These are phyloP conservation scores for Leucogyrophana mollusca DNA, from an alignment of 768 basidiomycete species.

Conservation along the genomic window DNA sequence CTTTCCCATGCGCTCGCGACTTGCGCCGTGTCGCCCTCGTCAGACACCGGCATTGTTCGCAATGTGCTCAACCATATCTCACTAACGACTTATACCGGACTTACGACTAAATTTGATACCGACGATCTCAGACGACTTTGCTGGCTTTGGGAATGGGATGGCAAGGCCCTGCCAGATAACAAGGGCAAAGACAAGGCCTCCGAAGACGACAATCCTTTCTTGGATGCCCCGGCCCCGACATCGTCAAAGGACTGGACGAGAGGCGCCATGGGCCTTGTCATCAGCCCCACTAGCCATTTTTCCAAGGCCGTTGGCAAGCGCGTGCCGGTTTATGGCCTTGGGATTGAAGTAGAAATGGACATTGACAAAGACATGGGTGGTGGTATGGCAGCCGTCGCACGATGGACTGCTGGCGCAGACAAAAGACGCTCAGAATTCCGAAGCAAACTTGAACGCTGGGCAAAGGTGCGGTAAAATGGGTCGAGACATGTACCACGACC, in stretches of 20 bases:
- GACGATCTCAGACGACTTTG: conserved; percentile 75
- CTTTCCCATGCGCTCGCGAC: conserved; percentile 84
- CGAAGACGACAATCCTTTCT: conserved; percentile 74
- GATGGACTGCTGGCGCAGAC: conserved; percentile 77
- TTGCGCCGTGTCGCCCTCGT: conserved; percentile 71
- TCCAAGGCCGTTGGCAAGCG: conserved; percentile 65
- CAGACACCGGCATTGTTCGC: conserved; percentile 72
- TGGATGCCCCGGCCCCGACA: conserved; percentile 39
- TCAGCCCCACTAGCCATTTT: conserved; percentile 72
- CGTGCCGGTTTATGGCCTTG: conserved; percentile 79
- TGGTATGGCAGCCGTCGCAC: conserved; percentile 88
- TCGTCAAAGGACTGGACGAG: conserved; percentile 70
- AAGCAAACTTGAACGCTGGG: conserved; percentile 64
- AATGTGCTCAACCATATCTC: conserved; percentile 81
- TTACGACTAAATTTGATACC: conserved; percentile 61
- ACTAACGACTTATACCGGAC: conserved; percentile 63
- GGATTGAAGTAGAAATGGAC: conserved; percentile 85
- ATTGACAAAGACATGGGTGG: conserved; percentile 76
- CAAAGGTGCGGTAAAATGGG: conserved; percentile 40
- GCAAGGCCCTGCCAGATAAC: conserved; percentile 35
- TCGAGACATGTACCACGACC: neutral
- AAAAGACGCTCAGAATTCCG: conserved; percentile 56
- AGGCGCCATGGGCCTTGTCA: conserved; percentile 75
- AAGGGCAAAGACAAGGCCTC: conserved; percentile 16
- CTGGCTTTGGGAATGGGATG: conserved; percentile 92